Evolutionary conservation across 2,329 filamentous ascomycete species (phyloP).

Genomic region (Fusarium staphyleae): DNA sequence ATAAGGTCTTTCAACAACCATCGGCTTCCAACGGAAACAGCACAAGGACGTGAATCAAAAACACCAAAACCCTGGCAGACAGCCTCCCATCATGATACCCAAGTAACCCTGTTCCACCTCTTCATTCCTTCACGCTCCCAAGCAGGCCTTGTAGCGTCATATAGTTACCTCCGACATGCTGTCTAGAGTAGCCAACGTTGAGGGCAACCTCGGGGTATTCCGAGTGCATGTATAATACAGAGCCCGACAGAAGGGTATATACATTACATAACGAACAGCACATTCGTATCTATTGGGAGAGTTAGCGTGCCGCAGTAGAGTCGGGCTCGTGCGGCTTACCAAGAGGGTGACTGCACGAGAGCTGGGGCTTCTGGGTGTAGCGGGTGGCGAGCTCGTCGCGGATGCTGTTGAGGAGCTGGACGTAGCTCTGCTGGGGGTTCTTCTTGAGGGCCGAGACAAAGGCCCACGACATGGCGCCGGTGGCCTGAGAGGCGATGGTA

Average conservation of each 20-base stretch:
- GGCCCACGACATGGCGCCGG: slow-evolving; percentile 97
- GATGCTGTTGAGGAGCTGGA: slow-evolving; percentile 94
- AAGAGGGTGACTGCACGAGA: slow-evolving; percentile 95
- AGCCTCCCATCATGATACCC: slow-evolving; percentile 24
- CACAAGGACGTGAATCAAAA: background rate
- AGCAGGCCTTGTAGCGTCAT: background rate
- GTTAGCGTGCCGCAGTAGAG: too few species aligned
- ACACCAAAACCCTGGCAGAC: slow-evolving; percentile 12
- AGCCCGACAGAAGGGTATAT: slow-evolving; percentile 11
- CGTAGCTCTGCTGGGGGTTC: slow-evolving; percentile 98
- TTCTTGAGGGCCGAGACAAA: slow-evolving; percentile 94
- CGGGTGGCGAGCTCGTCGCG: slow-evolving; percentile 87
- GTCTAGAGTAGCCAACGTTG: background rate
- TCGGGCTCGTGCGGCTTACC: slow-evolving; percentile 63
- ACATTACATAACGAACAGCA: slow-evolving; percentile 67
- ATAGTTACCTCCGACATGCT: background rate
- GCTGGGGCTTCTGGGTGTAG: slow-evolving; percentile 93
- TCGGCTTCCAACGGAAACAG: background rate
- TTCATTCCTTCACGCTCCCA: background rate
- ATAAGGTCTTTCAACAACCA: slow-evolving; percentile 1
- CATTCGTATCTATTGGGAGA: slow-evolving; percentile 60
- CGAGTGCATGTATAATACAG: slow-evolving; percentile 23
- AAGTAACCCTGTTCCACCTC: slow-evolving; percentile 5
- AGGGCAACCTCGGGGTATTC: slow-evolving; percentile 15
- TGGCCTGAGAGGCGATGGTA: slow-evolving; percentile 88